These are phyloP conservation scores for Lipomyces starkeyi DNA, from an alignment of 805 yeast genomes.

Conservation along the genomic window DNA sequence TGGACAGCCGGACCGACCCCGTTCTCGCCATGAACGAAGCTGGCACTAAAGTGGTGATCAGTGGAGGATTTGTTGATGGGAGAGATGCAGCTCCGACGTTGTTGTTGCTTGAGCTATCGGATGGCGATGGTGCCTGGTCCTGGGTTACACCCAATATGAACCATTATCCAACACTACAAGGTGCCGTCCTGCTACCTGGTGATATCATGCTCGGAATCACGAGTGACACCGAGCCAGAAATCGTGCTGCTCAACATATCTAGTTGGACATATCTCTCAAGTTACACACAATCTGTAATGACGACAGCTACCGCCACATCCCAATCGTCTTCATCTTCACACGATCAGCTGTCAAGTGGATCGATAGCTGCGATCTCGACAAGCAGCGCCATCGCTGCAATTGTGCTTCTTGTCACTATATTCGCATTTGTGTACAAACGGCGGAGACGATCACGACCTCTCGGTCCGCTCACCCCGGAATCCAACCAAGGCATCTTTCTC, in stretches of 20 bases:
- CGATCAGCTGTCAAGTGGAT: conserved; percentile 43
- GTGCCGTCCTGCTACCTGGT: conserved; percentile 46
- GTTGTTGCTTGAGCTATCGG: conserved; percentile 47
- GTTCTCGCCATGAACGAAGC: conserved; percentile 61
- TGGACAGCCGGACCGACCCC: conserved; percentile 62
- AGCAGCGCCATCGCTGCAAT: conserved; percentile 51
- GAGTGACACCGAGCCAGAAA: conserved; percentile 11
- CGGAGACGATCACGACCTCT: conserved; percentile 36
- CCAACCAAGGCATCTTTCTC: conserved; percentile 29
- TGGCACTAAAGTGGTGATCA: conserved; percentile 51
- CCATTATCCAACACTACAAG: conserved; percentile 35
- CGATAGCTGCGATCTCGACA: conserved; percentile 55
- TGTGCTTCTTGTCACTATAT: conserved; percentile 47
- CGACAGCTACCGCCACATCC: conserved; percentile 34
- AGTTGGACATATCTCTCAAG: conserved; percentile 25
- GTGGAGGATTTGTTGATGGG: conserved; percentile 64
- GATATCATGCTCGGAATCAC: conserved; percentile 41
- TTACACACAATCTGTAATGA: conserved; percentile 18
- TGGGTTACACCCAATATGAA: conserved; percentile 33
- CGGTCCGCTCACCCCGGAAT: conserved; percentile 32
- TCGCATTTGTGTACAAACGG: conserved; percentile 43
- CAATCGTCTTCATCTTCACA: conserved; percentile 6
- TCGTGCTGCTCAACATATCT: conserved; percentile 24
- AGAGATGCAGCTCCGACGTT: conserved; percentile 53
- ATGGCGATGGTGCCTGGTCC: conserved; percentile 22